These are phyloP conservation scores for Arthrobotrys sinensis DNA, from an alignment of 2,329 filamentous ascomycete genomes.

Conservation along the genomic window DNA sequence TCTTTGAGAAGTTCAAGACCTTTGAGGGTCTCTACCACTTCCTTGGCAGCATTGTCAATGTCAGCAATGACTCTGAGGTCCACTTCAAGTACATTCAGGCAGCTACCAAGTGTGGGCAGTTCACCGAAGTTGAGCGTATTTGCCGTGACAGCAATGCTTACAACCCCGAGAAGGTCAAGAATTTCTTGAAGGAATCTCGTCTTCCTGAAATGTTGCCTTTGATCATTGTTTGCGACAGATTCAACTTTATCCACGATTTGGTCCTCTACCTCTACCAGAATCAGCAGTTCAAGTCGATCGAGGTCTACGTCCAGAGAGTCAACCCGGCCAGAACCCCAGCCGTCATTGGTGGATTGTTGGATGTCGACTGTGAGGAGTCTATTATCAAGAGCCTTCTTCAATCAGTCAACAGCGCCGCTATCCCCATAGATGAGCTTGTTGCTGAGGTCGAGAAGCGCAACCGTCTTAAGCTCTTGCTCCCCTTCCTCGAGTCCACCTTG, in stretches of 20 bases:
- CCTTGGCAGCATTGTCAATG: constrained; percentile 95
- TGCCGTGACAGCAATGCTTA: constrained; percentile 93
- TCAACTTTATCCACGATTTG: constrained; percentile 97
- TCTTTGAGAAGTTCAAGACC: constrained; percentile 98
- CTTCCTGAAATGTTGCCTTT: constrained; percentile 92
- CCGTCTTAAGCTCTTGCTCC: constrained; percentile 91
- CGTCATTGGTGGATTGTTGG: constrained; percentile 91
- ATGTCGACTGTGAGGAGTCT: constrained; percentile 95
- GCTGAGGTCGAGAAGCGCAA: constrained; percentile 95
- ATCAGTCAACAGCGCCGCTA: constrained; percentile 85
- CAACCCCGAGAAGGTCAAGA: constrained; percentile 97
- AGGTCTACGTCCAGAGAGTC: constrained; percentile 96
- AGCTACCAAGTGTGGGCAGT: constrained; percentile 91
- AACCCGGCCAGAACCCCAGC: constrained; percentile 92
- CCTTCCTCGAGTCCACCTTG: constrained; percentile 94
- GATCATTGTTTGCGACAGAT: constrained; percentile 99
- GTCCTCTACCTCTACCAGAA: constrained; percentile 98
- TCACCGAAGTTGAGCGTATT: constrained; percentile 96
- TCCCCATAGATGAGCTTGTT: constrained; percentile 95
- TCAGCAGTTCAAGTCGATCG: constrained; percentile 98
- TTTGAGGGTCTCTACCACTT: constrained; percentile 98
- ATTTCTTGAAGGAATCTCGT: constrained; percentile 97
- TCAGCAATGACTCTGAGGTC: constrained; percentile 94
- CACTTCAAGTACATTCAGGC: constrained; percentile 99
- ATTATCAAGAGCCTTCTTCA: constrained; percentile 93